Evolutionary conservation across 2,329 filamentous ascomycete species (phyloP), one percentile per base, ranked within the genome.

Genomic region (Ophiostoma tasmaniense): DNA sequence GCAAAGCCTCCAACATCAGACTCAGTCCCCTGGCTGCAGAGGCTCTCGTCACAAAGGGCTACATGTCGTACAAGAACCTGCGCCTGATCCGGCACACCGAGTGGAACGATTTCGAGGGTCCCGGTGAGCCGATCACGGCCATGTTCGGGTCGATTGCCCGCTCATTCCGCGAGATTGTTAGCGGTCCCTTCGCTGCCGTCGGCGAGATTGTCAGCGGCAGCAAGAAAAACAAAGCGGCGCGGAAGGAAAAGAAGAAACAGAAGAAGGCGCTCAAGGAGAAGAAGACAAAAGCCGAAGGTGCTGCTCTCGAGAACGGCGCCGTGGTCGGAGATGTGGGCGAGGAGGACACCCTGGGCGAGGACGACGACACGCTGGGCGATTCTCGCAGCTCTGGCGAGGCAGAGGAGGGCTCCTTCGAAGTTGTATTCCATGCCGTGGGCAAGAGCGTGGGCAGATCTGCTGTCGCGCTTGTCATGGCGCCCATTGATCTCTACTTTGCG

Each of bases 21-120:
- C 78, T 92, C 0, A 87, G 85, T 70, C 80, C 87, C 0, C 72
- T 91, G 52, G 89, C 89, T 2, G 89, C 89, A 0, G 85, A 90
- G 33, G 79, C 90, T 1, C 78, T 90, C 1, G 85, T 90, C 3
- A 81, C 84, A 42, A 82, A 81, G 71, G 87, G 86, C n/a, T 82
- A 85, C 71, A 75, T 90, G 28, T 81, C 82, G 30, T 91, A 88
- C 85, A 85, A 83, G 68, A 84, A 87, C 70, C 77, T 92, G 64
- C 83, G 85, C 14, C 80, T 92, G 0, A 74, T 90, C 10, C 81
- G 90, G 10, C 88, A 90, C 73, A 85, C 84, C 66, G 89, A 91
- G 73, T 92, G 89, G 88, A 90, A 91, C 73, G 89, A 92, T 73
- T 92, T 91, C 73, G 88, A 90, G 72, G 90, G 90, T 0, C 89